These are phyloP conservation scores for Cunninghamia lanceolata DNA, from an alignment of 75 land plant species.

Conservation along the genomic window DNA sequence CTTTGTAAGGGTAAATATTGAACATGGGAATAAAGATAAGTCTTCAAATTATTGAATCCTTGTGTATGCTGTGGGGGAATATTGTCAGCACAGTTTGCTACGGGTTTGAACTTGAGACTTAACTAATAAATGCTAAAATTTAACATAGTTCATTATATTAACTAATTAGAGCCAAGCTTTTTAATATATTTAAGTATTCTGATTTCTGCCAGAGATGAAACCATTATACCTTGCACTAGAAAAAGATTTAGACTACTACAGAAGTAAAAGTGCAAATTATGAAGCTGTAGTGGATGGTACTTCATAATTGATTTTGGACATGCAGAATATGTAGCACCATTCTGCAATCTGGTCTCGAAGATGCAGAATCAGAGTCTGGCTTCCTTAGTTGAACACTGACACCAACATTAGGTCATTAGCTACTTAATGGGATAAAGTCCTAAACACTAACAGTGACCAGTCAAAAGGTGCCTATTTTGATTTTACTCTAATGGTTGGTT, in stretches of 20 bases:
- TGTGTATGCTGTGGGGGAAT: neutral
- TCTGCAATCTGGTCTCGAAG: neutral
- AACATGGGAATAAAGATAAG: neutral
- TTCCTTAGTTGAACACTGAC: neutral
- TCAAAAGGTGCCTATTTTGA: neutral
- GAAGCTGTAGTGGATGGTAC: neutral
- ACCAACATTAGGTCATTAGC: neutral
- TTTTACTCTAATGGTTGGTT: neutral
- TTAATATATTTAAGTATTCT: neutral
- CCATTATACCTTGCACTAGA: neutral
- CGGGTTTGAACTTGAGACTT: neutral
- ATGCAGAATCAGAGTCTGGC: neutral
- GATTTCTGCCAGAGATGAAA: neutral
- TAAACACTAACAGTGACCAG: neutral
- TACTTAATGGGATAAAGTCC: neutral
- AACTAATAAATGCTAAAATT: neutral
- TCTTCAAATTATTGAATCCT: neutral
- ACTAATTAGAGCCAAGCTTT: neutral
- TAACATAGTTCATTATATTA: no score
- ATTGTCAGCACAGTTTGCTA: neutral
- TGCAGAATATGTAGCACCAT: neutral
- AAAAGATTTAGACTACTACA: neutral
- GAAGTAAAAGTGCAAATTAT: neutral
- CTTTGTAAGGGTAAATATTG: neutral
- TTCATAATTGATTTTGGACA: neutral